Conservation (phyloP, 306 rosid species). For the Trifolium fragiferum region DNA sequence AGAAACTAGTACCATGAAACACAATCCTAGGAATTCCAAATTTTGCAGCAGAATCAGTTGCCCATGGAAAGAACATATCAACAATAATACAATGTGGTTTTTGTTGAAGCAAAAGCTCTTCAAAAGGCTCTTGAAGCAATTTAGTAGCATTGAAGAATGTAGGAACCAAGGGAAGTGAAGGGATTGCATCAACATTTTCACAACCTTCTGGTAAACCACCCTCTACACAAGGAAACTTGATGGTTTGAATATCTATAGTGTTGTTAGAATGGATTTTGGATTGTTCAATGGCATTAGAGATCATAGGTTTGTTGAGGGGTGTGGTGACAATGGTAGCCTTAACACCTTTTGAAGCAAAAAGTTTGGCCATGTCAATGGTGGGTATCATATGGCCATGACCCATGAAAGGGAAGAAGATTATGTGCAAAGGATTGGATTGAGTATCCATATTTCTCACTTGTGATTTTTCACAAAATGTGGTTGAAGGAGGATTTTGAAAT, state of each 20-base stretch:
- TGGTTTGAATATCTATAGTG: conserved; percentile 26
- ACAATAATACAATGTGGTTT: conserved; percentile 39
- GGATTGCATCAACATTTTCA: conserved; percentile 29
- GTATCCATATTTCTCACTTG: conserved; percentile 16
- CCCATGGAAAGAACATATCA: conserved; percentile 47
- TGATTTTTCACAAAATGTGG: not conserved
- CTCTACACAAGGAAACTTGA: conserved; percentile 31
- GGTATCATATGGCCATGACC: conserved; percentile 49
- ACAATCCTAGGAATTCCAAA: conserved; percentile 47
- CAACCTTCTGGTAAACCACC: conserved; percentile 49
- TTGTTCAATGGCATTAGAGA: conserved; percentile 37
- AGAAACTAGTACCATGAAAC: conserved; percentile 42
- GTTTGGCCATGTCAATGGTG: conserved; percentile 46
- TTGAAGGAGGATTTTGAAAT: not conserved
- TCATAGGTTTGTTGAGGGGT: conserved; percentile 40
- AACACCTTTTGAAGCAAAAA: conserved; percentile 44
- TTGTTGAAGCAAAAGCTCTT: conserved; percentile 19
- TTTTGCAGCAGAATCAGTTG: conserved; percentile 41
- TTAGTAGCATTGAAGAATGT: conserved; percentile 2
- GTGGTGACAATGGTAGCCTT: conserved; percentile 58
- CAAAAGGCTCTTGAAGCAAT: conserved; percentile 42
- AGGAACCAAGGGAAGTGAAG: not conserved
- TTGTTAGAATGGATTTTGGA: not conserved
- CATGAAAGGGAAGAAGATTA: conserved; percentile 56
- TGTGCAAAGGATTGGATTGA: conserved; percentile 24